Conservation (phyloP, 106 monocot genomes). For the Dendrobium catenatum region DNA sequence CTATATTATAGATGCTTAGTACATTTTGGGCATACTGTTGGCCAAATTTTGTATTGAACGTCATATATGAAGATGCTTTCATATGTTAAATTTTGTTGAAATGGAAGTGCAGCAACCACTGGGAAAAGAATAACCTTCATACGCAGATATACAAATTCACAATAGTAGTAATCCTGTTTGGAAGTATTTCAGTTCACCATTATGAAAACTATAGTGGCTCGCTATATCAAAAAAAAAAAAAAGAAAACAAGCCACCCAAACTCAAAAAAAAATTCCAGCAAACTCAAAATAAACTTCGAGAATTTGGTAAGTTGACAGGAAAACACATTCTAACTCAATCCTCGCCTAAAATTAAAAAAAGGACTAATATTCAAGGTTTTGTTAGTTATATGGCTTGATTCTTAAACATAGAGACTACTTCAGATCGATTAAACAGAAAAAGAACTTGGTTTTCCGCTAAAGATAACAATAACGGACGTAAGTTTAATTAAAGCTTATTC, state of each 20-base stretch:
- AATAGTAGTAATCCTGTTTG: neutral
- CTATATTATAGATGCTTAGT: neutral
- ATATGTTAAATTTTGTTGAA: neutral
- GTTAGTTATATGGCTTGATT: neutral
- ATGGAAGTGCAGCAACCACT: neutral
- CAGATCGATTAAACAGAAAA: no score
- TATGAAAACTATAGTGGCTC: neutral
- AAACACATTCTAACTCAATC: neutral
- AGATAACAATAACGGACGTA: no score
- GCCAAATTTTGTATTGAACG: no score
- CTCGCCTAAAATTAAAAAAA: neutral
- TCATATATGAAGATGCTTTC: no score
- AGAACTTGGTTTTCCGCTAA: no score
- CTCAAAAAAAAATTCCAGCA: no score
- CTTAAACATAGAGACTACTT: neutral
- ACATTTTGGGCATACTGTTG: neutral
- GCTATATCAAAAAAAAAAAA: neutral
- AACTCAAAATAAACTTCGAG: neutral
- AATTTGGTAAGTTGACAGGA: neutral
- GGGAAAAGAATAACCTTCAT: neutral
- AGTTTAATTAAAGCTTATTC: no score
- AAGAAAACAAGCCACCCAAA: neutral
- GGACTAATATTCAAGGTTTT: neutral
- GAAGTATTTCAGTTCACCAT: neutral
- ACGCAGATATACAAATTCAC: neutral